Base-by-base conservation (phyloP, 208 protist species). In the Trypanosoma boissoni region DNA sequence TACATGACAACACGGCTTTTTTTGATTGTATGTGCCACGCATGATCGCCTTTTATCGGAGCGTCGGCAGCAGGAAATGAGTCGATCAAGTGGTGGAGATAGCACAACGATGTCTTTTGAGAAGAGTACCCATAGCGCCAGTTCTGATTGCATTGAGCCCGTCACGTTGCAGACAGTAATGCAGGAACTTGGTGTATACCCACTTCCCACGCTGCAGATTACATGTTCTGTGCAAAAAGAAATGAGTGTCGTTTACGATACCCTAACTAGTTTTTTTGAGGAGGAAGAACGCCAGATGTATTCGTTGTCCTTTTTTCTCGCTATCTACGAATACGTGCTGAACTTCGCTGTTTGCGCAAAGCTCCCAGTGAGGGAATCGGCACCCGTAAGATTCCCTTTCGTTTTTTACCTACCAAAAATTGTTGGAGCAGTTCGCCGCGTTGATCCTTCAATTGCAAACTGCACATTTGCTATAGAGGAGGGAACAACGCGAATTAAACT, bases 1-100 rank as follows among this genome's bases (percentile, higher is more conserved):
- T 63, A 68, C 16, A 73, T 92, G 68, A 75, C 80, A 23, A 72
- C 85, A 44, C 81, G 86, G 0, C 70, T 92, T 12, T 92, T 90
- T 57, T 69, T 88, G 31, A 84, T 88, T 43, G 71, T 90, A 9
- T 61, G 73, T 46, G 77, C 61, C 6, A 89, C 75, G 26, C 78
- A 92, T 48, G 69, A 75, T 12, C 68, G 74, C 18, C 74, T 88
- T 18, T 62, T 27, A 21, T 50, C 50, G 4, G 34, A 58, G 28
- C 45, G 36, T 20, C 61, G 50, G 3, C 24, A 10, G 8, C 34
- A 26, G 12, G 49, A 28, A 3, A 16, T 10, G 8, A 20, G 16
- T 14, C 12, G n/a, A 29, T 29, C 44, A 0, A 14, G 20, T 4
- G 53, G 55, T 48, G 58, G 44, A 0, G 26, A 23, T 16, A 54